These are phyloP conservation scores for Fusarium subtropicale DNA, from an alignment of 2,329 filamentous ascomycete species.

Conservation along the genomic window DNA sequence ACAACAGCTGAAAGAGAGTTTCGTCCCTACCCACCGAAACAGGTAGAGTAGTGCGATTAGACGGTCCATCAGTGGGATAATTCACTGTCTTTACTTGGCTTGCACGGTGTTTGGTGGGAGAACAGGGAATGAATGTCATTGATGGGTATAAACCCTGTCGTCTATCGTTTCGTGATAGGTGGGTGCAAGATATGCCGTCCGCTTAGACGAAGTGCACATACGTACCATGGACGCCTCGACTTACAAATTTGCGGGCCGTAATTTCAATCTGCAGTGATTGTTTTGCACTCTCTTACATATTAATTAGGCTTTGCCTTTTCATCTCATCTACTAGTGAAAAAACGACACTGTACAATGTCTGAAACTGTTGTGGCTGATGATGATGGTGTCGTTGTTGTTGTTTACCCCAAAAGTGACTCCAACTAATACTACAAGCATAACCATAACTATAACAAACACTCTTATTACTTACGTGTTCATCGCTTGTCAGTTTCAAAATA, in stretches of 20 bases:
- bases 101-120: slow-evolving; percentile 34
- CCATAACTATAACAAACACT: slow-evolving; percentile 5
- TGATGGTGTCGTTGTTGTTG: not conserved
- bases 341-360: not conserved
- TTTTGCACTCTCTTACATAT: slow-evolving; percentile 21
- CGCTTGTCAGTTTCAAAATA: slow-evolving; percentile 32
- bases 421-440: not conserved
- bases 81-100: slow-evolving; percentile 19
- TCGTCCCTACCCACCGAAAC: slow-evolving; percentile 31
- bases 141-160: slow-evolving; percentile 29
- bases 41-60: not conserved
- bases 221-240: slow-evolving; percentile 37
- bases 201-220: slow-evolving; percentile 36
- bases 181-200: slow-evolving; percentile 48
- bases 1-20: slow-evolving; percentile 39
- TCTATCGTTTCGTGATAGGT: slow-evolving; percentile 44
- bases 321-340: not conserved
- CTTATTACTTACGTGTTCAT: slow-evolving; percentile 7
- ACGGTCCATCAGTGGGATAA: not conserved
- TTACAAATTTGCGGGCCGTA: slow-evolving; percentile 36
- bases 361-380: not conserved
- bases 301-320: slow-evolving; percentile 21
- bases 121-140: slow-evolving; percentile 24
- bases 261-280: slow-evolving; percentile 34
- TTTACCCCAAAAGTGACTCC: slow-evolving; percentile 1